Evolutionary conservation across 2,329 filamentous ascomycete species (phyloP), one percentile per base, ranked within the genome.

Genomic region (Colletotrichum theobromicola): DNA sequence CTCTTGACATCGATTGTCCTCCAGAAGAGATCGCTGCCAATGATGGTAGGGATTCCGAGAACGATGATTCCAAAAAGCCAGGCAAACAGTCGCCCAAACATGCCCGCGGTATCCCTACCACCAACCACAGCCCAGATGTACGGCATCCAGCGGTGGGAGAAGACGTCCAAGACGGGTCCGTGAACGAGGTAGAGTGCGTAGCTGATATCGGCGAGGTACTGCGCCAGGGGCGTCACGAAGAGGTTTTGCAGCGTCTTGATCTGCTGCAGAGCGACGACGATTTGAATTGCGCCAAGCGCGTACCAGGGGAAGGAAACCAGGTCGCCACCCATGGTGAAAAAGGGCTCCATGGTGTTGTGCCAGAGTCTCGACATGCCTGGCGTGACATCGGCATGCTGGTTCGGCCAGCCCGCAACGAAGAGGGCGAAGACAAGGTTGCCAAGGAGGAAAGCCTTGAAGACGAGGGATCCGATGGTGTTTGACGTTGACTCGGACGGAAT

Each of bases 141-240:
- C 5, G 75, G 72, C 76, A 75, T 46, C 73, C 77, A 72, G 28
- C 77, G 76, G 32, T 74, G 65, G 70, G 83, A 81, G 75, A 85
- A 78, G 60, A 85, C 75, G 16, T 83, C 85, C 10, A 90, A 79
- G 15, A 88, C 83, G 6, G 86, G 85, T 0, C 90, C 90, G 77
- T 92, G 90, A n/a, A 89, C 86, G 8, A 92, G 83, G 77, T 92
- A 92, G 4, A 92, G 83, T 4, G 90, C 87, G 75, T 88, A 92
- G 70, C 88, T 90, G 75, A 91, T 88, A 30, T 86, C 85, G 15
- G 88, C 90, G 24, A 90, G 86, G 78, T 92, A 92, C 76, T 90
- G 89, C 15, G 88, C 86, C 15, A 89, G 75, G 0, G 82, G 79
- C 4, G 83, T 84, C 68, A 87, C 87, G 78, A 91, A 89, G 32